Conservation (phyloP, 1,284 basidiomycete genomes). For the Fomitopsis palustris region DNA sequence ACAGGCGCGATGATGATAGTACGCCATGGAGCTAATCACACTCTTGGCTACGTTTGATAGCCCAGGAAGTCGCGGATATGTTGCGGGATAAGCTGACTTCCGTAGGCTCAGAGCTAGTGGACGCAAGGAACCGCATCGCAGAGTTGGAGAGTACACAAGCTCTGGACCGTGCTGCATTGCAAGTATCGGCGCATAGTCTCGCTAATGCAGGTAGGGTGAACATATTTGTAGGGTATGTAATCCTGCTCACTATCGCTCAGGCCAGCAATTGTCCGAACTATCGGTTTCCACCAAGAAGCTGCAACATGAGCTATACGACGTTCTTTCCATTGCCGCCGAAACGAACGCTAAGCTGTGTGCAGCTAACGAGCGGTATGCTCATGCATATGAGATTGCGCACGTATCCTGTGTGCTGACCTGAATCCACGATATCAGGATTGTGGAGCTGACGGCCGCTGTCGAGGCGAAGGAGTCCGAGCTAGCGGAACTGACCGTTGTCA, state of each 20-base stretch:
- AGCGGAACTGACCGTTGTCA: conserved; percentile 6
- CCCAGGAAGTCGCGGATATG: conserved; percentile 33
- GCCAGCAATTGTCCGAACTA: conserved; percentile 17
- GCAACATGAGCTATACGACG: conserved; percentile 14
- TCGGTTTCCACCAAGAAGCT: conserved; percentile 17
- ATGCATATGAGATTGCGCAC: not conserved
- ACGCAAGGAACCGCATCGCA: conserved; percentile 27
- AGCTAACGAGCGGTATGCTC: conserved; percentile 21
- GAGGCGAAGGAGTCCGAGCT: conserved; percentile 19
- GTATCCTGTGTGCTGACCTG: not conserved
- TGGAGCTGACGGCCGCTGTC: conserved; percentile 11
- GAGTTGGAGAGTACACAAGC: conserved; percentile 25
- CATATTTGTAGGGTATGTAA: not conserved
- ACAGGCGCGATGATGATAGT: not conserved
- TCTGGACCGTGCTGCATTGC: conserved; percentile 23
- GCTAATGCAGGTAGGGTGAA: conserved; percentile 18
- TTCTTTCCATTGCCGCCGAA: conserved; percentile 16
- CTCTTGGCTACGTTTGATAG: conserved; percentile 14
- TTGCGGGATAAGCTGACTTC: conserved; percentile 33
- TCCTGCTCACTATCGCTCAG: conserved; percentile 4
- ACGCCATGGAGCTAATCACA: not conserved
- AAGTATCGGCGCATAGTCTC: conserved; percentile 17
- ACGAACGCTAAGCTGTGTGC: conserved; percentile 16
- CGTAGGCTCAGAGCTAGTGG: conserved; percentile 29
- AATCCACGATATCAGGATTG: conserved; percentile 9